phyloP scores from a whole-genome alignment of 108 stramenopile genomes.

The Skeletonema menzelii region DNA sequence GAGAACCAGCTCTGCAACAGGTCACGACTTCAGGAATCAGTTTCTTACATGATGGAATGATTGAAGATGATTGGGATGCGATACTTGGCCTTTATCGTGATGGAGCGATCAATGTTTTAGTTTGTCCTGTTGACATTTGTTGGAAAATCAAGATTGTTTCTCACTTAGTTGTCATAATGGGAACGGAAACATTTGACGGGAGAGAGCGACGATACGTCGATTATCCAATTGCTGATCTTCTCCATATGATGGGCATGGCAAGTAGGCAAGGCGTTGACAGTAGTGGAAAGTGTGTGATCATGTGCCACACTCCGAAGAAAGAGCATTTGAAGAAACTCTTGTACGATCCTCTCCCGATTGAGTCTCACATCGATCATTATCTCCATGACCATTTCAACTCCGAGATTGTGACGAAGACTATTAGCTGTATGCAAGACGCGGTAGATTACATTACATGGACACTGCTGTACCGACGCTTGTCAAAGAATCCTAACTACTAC shows the following conservation, averaged over 20 bases:
- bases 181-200: slow-evolving; percentile 96
- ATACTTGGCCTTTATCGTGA: slow-evolving; percentile 73
- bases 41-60: slow-evolving; percentile 93
- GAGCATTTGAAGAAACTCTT: slow-evolving; percentile 93
- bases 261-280: slow-evolving; percentile 66
- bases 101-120: slow-evolving; percentile 78
- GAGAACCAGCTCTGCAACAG: slow-evolving; percentile 87
- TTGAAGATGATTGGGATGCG: slow-evolving; percentile 70
- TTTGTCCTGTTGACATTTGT: slow-evolving; percentile 85
- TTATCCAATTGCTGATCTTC: slow-evolving; percentile 89
- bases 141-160: slow-evolving; percentile 80
- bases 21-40: slow-evolving; percentile 88
- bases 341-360: slow-evolving; percentile 96
- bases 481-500: slow-evolving; percentile 99
- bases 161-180: slow-evolving; percentile 94
- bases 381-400: slow-evolving; percentile 98
- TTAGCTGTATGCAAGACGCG: slow-evolving; percentile 96
- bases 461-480: slow-evolving; percentile 94
- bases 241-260: slow-evolving; percentile 96
- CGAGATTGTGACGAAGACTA: slow-evolving; percentile 94
- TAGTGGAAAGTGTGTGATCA: slow-evolving; percentile 83
- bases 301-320: slow-evolving; percentile 95
- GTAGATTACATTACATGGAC: slow-evolving; percentile 99
- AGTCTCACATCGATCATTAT: slow-evolving; percentile 95
- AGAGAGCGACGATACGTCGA: slow-evolving; percentile 91